Percentiles rank a stretch among this genome's conserved stretches.
phyloP scores from a whole-genome alignment of 805 yeast species.

The Pichia paraexigua region DNA sequence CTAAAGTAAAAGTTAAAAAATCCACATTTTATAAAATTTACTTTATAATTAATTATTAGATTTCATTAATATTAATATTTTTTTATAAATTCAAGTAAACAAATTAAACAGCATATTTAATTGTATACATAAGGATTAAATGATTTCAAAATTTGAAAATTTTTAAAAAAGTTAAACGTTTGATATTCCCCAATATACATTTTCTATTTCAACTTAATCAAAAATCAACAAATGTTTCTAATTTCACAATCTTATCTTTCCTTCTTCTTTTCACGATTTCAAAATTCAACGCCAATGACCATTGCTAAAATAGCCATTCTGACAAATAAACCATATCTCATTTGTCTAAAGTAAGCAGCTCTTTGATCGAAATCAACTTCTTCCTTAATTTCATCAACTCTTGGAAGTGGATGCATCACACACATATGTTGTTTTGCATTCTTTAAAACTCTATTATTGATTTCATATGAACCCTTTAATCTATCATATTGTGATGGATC shows the following conservation, averaged over 20 bases:
- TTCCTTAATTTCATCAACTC: constrained; percentile 92
- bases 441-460: constrained; percentile 83
- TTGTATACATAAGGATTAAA: too few species aligned
- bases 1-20: too few species aligned
- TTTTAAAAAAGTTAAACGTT: neutral
- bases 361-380: constrained; percentile 99
- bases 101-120: neutral
- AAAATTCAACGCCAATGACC: constrained; percentile 93
- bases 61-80: neutral
- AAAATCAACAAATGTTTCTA: too few species aligned
- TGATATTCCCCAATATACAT: constrained; percentile 15
- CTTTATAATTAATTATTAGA: neutral
- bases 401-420: constrained; percentile 97
- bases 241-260: neutral
- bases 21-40: neutral
- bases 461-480: constrained; percentile 84
- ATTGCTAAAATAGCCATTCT: constrained; percentile 98
- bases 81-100: neutral
- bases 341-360: constrained; percentile 99
- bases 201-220: neutral
- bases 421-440: constrained; percentile 98
- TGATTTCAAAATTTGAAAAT: neutral
- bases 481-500: constrained; percentile 71
- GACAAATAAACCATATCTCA: constrained; percentile 96
- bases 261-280: constrained; percentile 7